phyloP scores from a whole-genome alignment of 306 rosid species.

The Quercus suber region DNA sequence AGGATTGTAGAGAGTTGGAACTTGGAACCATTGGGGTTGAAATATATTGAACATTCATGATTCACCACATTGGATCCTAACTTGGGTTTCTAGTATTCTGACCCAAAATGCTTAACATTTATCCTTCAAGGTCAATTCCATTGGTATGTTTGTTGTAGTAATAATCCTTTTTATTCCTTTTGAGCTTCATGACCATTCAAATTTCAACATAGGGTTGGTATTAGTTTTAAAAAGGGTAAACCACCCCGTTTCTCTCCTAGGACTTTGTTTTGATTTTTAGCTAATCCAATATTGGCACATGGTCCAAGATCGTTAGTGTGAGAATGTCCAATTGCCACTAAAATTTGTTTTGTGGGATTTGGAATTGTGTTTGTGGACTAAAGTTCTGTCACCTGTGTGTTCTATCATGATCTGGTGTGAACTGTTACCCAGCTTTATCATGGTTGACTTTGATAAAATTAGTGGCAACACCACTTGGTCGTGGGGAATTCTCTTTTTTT shows the following conservation, averaged over 20 bases:
- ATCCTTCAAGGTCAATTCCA: constrained; percentile 16
- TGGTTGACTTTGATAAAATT: constrained; percentile 14
- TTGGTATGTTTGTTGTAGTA: neutral
- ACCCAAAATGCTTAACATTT: neutral
- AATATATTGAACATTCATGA: neutral
- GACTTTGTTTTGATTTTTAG: constrained; percentile 4
- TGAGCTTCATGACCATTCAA: constrained; percentile 9
- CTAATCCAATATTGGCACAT: neutral
- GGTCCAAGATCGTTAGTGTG: constrained; percentile 7
- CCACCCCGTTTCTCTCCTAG: constrained; percentile 22
- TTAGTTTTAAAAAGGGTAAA: constrained; percentile 31
- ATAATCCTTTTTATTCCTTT: neutral
- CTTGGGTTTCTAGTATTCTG: constrained; percentile 31
- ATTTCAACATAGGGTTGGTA: constrained; percentile 49
- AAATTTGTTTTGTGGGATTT: constrained; percentile 22
- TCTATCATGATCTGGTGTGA: constrained; percentile 4
- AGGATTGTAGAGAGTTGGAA: neutral
- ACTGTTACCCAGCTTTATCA: constrained; percentile 8
- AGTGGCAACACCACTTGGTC: constrained; percentile 18
- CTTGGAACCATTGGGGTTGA: neutral
- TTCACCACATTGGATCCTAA: constrained; percentile 32
- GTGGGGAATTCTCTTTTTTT: neutral
- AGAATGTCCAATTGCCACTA: constrained; percentile 28
- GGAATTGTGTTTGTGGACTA: constrained; percentile 15
- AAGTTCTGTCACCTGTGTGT: neutral